A percentile compares a stretch with the other conserved stretches of the same genome.
Evolutionary conservation across 768 basidiomycete species (phyloP).

Genomic region (Boletus coccyginus): DNA sequence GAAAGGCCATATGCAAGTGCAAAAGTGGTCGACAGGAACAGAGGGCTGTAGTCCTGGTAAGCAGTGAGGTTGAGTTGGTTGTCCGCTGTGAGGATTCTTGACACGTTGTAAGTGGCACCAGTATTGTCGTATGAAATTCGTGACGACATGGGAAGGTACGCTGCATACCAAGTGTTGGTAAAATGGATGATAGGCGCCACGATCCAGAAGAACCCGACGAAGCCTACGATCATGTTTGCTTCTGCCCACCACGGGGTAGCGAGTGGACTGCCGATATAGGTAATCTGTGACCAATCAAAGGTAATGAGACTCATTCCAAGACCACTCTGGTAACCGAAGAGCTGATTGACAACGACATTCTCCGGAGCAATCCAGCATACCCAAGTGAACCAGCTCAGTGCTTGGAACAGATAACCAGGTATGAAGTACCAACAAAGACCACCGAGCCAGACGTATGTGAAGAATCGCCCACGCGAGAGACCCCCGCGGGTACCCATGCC

Average conservation of each 20-base stretch:
- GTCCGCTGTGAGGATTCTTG: constrained; percentile 34
- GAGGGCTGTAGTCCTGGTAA: constrained; percentile 38
- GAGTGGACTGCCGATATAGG: constrained; percentile 47
- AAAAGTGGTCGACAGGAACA: constrained; percentile 49
- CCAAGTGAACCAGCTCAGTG: constrained; percentile 59
- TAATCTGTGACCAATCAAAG: constrained; percentile 81
- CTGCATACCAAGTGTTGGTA: constrained; percentile 38
- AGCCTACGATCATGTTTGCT: constrained; percentile 38
- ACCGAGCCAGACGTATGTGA: constrained; percentile 43
- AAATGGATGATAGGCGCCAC: constrained; percentile 29
- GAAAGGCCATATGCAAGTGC: constrained; percentile 49
- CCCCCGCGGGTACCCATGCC: constrained; percentile 45
- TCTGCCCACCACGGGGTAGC: constrained; percentile 38
- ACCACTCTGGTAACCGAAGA: constrained; percentile 61
- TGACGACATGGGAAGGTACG: constrained; percentile 39
- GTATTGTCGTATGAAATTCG: constrained; percentile 43
- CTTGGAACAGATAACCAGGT: constrained; percentile 74
- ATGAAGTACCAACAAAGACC: constrained; percentile 51
- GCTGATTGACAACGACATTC: constrained; percentile 66
- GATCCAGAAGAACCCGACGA: constrained; percentile 36
- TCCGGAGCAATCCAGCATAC: constrained; percentile 69
- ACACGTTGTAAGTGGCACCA: constrained; percentile 41
- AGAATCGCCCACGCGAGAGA: constrained; percentile 52
- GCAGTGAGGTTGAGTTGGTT: constrained; percentile 31
- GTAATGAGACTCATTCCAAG: constrained; percentile 74